Conservation (phyloP, 192 early-diverging fungal genomes). For the Podila epicladia region DNA sequence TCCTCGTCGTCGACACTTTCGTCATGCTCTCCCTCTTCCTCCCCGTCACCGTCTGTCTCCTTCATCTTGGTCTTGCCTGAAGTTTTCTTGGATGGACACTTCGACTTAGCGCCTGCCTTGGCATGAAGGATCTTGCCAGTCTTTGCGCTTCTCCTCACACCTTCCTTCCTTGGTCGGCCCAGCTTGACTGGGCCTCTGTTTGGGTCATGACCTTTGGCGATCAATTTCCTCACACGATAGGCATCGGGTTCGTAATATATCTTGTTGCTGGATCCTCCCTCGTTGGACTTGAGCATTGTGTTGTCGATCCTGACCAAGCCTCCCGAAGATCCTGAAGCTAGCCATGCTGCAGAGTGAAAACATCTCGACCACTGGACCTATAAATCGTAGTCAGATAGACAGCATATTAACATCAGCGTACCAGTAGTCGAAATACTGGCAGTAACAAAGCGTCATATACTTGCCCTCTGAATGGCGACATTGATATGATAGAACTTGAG, state of each 20-base stretch:
- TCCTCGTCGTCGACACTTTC: background rate
- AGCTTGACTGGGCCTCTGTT: conserved; percentile 5
- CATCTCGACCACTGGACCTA: conserved; percentile 43
- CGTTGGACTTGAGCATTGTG: conserved; percentile 25
- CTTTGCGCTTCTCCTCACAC: conserved; percentile 8
- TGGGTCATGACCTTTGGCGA: conserved; percentile 7
- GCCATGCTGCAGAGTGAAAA: conserved; percentile 41
- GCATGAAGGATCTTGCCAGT: background rate
- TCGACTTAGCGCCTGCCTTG: background rate
- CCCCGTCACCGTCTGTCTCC: conserved; percentile 1
- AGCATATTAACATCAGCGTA: background rate
- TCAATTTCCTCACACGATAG: conserved; percentile 18
- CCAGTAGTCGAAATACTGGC: background rate
- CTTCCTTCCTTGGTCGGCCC: conserved; percentile 20
- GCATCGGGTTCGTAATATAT: conserved; percentile 21
- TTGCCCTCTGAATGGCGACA: conserved; percentile 43
- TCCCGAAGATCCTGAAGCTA: conserved; percentile 39
- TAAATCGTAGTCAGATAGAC: background rate
- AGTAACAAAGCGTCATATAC: background rate
- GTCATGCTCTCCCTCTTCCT: conserved; percentile 1
- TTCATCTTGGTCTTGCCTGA: background rate
- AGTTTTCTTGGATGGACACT: background rate
- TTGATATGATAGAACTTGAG: conserved; percentile 22
- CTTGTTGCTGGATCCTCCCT: conserved; percentile 21
- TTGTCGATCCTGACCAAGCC: conserved; percentile 44